A percentile compares a stretch with the other conserved stretches of the same genome.
Evolutionary conservation across 345 rosid genomes (phyloP).

Genomic region (Dovyalis caffra): DNA sequence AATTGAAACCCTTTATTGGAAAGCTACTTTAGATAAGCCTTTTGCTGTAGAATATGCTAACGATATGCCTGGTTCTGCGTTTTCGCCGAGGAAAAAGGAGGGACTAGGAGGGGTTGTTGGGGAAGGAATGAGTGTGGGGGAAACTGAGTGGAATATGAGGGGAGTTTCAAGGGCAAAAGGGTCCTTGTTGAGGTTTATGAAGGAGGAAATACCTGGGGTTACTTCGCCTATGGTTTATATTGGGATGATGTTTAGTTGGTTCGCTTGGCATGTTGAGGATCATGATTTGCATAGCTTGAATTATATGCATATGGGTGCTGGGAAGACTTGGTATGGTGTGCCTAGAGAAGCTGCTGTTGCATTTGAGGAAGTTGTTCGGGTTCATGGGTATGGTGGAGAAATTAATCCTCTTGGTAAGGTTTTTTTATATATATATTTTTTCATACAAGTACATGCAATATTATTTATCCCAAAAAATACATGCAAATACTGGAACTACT

Average conservation of each 20-base stretch:
- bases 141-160: constrained; percentile 96
- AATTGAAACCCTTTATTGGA: constrained; percentile 94
- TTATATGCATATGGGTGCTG: constrained; percentile 95
- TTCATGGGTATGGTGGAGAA: constrained; percentile 94
- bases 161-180: constrained; percentile 88
- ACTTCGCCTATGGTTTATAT: constrained; percentile 97
- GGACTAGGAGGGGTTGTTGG: constrained; percentile 40
- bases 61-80: constrained; percentile 98
- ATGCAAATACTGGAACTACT: not conserved
- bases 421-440: not conserved
- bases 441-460: not conserved
- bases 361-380: constrained; percentile 92
- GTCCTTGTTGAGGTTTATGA: constrained; percentile 91
- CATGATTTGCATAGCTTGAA: constrained; percentile 97
- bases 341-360: constrained; percentile 91
- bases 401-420: constrained; percentile 90
- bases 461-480: no score
- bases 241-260: constrained; percentile 99
- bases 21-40: constrained; percentile 89
- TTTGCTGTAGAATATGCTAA: constrained; percentile 93
- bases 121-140: constrained; percentile 69
- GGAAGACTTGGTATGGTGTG: constrained; percentile 98
- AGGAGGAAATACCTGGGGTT: constrained; percentile 97
- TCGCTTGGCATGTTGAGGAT: constrained; percentile 99
- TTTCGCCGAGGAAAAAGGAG: constrained; percentile 51